Percentiles rank a stretch among this genome's conserved stretches.
phyloP scores from a whole-genome alignment of 306 rosid species.

The Citrullus amarus region DNA sequence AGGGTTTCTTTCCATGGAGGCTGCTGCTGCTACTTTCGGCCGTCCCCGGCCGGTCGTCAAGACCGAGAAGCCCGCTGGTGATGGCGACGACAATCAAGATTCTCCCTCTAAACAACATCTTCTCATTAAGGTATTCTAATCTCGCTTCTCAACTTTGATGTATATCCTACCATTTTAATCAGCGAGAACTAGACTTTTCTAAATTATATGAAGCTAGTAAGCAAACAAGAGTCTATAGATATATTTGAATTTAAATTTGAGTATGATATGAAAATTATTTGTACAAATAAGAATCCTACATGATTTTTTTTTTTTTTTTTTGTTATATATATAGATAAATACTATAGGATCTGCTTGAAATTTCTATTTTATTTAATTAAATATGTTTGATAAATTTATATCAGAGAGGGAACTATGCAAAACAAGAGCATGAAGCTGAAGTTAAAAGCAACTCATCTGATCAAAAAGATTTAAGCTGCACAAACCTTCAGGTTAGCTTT shows the following conservation, averaged over 20 bases:
- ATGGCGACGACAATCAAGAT: background rate
- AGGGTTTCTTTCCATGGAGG: background rate
- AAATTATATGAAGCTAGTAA: too few relatives aligned
- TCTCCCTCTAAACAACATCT: background rate
- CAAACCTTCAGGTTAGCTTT: background rate
- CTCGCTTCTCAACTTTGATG: background rate
- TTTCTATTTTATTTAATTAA: too few relatives aligned
- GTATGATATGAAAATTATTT: too few relatives aligned
- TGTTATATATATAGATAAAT: too few relatives aligned
- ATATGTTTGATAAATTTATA: too few relatives aligned
- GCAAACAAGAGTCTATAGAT: too few relatives aligned
- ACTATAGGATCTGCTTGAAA: too few relatives aligned
- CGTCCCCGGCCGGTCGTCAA: background rate
- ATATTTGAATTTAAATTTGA: too few relatives aligned
- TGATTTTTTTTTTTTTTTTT: too few relatives aligned
- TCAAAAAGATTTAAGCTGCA: background rate
- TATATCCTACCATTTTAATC: too few relatives aligned
- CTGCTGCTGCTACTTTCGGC: conserved; percentile 5
- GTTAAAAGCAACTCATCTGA: background rate
- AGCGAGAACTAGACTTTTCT: too few relatives aligned
- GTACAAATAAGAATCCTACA: too few relatives aligned
- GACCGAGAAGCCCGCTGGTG: background rate
- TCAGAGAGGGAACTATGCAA: background rate
- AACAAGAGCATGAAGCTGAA: background rate
- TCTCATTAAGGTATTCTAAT: background rate